Percentiles rank a stretch among this genome's conserved stretches.
phyloP scores from a whole-genome alignment of 2,329 filamentous ascomycete species.

The Xylaria sp. region DNA sequence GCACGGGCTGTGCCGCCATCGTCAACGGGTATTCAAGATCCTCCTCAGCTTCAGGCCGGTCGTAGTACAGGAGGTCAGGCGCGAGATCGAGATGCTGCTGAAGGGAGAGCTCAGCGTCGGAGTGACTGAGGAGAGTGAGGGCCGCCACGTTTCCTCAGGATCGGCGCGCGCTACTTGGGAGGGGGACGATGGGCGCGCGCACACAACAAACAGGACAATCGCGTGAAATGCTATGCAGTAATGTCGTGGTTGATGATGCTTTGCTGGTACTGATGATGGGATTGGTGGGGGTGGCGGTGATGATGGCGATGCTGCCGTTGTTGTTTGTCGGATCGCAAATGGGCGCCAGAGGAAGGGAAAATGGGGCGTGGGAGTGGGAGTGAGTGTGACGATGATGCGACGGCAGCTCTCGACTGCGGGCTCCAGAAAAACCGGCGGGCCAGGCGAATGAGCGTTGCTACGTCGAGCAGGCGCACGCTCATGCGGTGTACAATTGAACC shows the following conservation, averaged over 20 bases:
- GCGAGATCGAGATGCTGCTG: slow-evolving; percentile 56
- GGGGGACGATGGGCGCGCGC: slow-evolving; percentile 21
- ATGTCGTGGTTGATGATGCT: background rate
- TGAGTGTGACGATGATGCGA: slow-evolving; percentile 11
- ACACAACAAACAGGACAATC: slow-evolving; percentile 7
- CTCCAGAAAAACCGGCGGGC: background rate
- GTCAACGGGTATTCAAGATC: slow-evolving; percentile 55
- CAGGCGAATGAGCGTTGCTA: background rate
- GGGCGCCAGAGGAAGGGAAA: background rate
- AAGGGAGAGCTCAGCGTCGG: slow-evolving; percentile 52
- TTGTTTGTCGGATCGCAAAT: background rate
- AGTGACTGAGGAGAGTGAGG: slow-evolving; percentile 50
- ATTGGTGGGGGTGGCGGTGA: background rate
- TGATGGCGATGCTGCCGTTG: background rate
- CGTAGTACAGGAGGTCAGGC: slow-evolving; percentile 48
- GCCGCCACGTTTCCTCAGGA: slow-evolving; percentile 45
- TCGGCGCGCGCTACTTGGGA: slow-evolving; percentile 31
- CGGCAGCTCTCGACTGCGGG: background rate
- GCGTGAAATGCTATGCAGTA: background rate
- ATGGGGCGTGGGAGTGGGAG: background rate
- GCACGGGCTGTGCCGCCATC: slow-evolving; percentile 65
- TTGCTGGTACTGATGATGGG: background rate
- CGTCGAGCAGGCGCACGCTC: background rate
- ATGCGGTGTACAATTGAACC: slow-evolving; percentile 9
- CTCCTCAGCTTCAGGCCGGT: slow-evolving; percentile 46